Base-by-base conservation (phyloP, 164 flowering plant genomes). In the Dillenia suffruticosa region DNA sequence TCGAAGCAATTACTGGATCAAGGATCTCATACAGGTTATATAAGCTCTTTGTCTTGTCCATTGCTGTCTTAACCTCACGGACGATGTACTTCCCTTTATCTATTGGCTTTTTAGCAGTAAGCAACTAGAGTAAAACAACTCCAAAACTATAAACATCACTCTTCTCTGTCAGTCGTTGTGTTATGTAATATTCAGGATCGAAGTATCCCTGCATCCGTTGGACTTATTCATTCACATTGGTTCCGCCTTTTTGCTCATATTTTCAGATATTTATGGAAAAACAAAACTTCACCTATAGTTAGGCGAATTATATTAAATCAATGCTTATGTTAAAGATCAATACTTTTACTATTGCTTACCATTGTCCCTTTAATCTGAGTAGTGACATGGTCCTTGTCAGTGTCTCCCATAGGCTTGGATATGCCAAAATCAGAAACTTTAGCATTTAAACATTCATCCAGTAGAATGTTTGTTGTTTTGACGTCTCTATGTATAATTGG, bases 131-230 rank as follows among this genome's bases (percentile, higher is more conserved):
- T 73, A 80, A 56, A 10, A 86, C 73, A 19, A 86, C 80, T 19
- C 92, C 92, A 59, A 82, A 86, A 77, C 87, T 76, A 46, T 84
- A 86, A 5, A 84, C 89, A 68, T 86, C 92, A 49, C 89, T 84
- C 74, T 86, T 86, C 16, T 82, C 81, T 0, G 84, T 86, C 57
- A 86, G 51, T 56, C 82, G 92, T 47, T 84, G 77, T 44, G 84
- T 82, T 84, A 81, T 84, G 71, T 81, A 82, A 63, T 86, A 86
- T 61, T 86, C 92, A 24, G 87, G 92, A 77, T 86, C 92, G 81
- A 86, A 64, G 68, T 84, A 86, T 16, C 92, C 92, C 91, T 86
- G 70, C 69, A 69, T 24, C 43, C 7, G 46, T 17, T 9, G 7
- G 4, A 32, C 40, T 0, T 32, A 32, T 32, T 32, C 40, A 32